Conservation (phyloP, 371 early-diverging fungal genomes). For the Mucor circinelloides region DNA sequence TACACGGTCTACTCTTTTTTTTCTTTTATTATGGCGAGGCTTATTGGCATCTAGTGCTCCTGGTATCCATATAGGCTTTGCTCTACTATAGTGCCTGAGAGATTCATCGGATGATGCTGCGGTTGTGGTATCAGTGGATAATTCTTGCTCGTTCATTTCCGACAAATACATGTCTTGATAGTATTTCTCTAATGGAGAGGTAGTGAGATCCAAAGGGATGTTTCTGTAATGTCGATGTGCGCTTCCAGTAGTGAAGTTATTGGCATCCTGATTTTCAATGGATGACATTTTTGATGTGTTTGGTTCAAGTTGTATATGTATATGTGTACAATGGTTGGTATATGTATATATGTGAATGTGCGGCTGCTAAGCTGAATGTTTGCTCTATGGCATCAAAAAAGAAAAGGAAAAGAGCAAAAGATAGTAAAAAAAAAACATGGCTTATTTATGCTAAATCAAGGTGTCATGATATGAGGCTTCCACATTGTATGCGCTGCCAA, state of each 20-base stretch:
- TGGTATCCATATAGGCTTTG: not conserved
- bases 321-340: not conserved
- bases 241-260: not conserved
- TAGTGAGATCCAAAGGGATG: conserved; percentile 4
- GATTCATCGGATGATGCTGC: not conserved
- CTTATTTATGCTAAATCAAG: not conserved
- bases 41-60: not conserved
- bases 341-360: not conserved
- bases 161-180: not conserved
- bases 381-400: not conserved
- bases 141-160: not conserved
- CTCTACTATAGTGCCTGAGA: not conserved
- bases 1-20: not conserved
- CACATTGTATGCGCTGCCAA: not conserved
- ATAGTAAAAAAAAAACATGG: not conserved
- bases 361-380: not conserved
- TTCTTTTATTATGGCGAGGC: not conserved
- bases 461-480: not conserved
- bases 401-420: not conserved
- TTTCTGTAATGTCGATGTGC: not conserved
- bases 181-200: not conserved
- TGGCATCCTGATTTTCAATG: not conserved
- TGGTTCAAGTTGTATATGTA: not conserved
- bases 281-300: not conserved
- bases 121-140: not conserved